These are phyloP conservation scores for Kwoniella shivajii DNA, from an alignment of 1,284 basidiomycete species.

Conservation along the genomic window DNA sequence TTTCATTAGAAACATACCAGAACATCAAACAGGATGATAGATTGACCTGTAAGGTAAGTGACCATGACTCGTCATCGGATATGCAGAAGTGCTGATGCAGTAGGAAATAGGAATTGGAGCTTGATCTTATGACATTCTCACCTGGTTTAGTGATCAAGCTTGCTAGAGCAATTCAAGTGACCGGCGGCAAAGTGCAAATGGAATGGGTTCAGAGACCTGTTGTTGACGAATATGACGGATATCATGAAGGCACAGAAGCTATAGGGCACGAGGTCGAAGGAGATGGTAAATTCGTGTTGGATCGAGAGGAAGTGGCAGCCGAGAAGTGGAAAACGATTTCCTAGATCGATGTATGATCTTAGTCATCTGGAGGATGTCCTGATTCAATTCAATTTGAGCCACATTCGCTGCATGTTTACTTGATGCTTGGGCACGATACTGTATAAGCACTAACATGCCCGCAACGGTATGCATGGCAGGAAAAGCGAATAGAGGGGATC, in stretches of 20 bases:
- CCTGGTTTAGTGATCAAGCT: slow-evolving; percentile 38
- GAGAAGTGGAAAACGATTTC: slow-evolving; percentile 4
- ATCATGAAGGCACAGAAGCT: slow-evolving; percentile 4
- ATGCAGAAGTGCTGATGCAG: background rate
- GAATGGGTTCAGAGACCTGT: slow-evolving; percentile 12
- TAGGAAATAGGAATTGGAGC: slow-evolving; percentile 40
- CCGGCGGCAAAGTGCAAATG: background rate
- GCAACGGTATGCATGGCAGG: too few relatives aligned
- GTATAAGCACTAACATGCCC: too few relatives aligned
- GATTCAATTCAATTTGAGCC: too few relatives aligned
- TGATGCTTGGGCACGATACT: too few relatives aligned
- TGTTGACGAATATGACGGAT: background rate
- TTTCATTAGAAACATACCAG: background rate
- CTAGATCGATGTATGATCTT: background rate
- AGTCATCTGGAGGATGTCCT: too few relatives aligned
- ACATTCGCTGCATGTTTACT: too few relatives aligned
- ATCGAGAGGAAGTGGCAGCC: background rate
- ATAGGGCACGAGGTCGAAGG: background rate
- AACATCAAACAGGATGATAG: slow-evolving; percentile 14
- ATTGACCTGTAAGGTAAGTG: slow-evolving; percentile 41
- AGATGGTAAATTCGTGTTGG: background rate
- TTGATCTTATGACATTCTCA: slow-evolving; percentile 42
- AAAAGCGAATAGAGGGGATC: too few relatives aligned
- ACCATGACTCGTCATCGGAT: background rate
- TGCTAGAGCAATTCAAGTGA: slow-evolving; percentile 16